Base-by-base conservation (phyloP, 2,329 filamentous ascomycete genomes). In the Aspergillus pseudoterreus region DNA sequence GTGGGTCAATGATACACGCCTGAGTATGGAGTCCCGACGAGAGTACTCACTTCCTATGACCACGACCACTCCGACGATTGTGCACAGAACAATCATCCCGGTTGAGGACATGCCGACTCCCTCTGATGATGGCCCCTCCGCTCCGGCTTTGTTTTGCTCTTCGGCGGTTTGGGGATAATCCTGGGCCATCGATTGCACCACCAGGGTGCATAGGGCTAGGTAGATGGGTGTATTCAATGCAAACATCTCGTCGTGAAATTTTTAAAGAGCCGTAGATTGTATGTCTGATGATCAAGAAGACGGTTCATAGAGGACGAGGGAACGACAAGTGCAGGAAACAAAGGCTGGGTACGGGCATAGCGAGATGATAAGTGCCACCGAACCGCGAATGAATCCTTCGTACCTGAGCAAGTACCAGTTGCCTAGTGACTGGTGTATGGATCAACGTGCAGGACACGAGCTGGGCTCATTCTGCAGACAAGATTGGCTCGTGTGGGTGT, bases 71-170 rank as follows among this genome's bases (percentile, higher is more conserved):
- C 57, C 59, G 10, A 54, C 59, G 12, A 61, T 54, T 1, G 55
- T 56, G 30, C 57, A 58, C 6, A 61, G 41, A 3, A 51, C 50
- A 15, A 61, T 61, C 53, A 61, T 60, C 14, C 59, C 59, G 30
- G 45, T 56, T 4, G 47, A 52, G 6, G 58, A 55, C 14, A 60
- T 35, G 30, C 51, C 51, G 3, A 49, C 50, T 11, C 48, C 48
- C 1, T 45, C 49, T 6, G 50, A 50, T 4, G 45, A 51, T 14
- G 55, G 44, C 1, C 54, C 54, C 10, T 53, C 38, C 36, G 49
- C 54, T 6, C 56, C 55, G 21, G 53, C 49, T 22, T 43, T 45
- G 45, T 61, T 53, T 12, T 50, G 42, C 21, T 44, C 49, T 21
- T 58, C 44, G 14, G 53, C 49, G n/a, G 56, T 52, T n/a, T 54